A percentile compares a stretch with the other conserved stretches of the same genome.
phyloP scores from a whole-genome alignment of 106 monocot species.

The Phalaenopsis aphrodite region DNA sequence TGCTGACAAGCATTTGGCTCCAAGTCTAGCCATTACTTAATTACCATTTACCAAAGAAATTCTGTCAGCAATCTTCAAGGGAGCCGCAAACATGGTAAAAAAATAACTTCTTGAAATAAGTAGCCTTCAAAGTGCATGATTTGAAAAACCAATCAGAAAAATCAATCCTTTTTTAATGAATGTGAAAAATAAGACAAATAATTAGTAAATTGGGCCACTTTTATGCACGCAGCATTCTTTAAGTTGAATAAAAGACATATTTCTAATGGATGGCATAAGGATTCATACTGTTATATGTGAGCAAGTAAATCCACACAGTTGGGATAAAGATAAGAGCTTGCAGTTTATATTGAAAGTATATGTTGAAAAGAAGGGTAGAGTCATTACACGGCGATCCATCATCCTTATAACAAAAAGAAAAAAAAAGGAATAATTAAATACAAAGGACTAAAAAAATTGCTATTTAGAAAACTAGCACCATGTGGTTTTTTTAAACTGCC shows the following conservation, averaged over 20 bases:
- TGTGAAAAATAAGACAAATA: not conserved
- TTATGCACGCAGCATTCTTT: not conserved
- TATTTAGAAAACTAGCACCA: too few species aligned
- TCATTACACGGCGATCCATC: not conserved
- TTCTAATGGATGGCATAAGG: not conserved
- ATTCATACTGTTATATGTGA: not conserved
- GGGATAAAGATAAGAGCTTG: not conserved
- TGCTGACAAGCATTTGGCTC: conserved; percentile 80
- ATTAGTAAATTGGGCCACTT: not conserved
- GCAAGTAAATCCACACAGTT: not conserved
- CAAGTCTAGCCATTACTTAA: conserved; percentile 70
- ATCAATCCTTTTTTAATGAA: not conserved
- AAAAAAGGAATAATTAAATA: too few species aligned
- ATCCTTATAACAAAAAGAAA: not conserved
- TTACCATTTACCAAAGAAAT: conserved; percentile 11
- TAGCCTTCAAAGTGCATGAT: not conserved
- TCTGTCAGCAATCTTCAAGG: conserved; percentile 2
- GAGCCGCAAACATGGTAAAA: not conserved
- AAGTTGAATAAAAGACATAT: not conserved
- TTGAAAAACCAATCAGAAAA: not conserved
- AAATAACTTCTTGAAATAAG: not conserved
- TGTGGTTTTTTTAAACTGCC: too few species aligned
- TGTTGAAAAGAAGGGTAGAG: not conserved
- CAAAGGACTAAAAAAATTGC: too few species aligned
- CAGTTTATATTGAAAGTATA: not conserved